Percentiles rank a stretch among this genome's conserved stretches.
phyloP scores from a whole-genome alignment of 768 basidiomycete genomes.

The Boletus rex-veris region DNA sequence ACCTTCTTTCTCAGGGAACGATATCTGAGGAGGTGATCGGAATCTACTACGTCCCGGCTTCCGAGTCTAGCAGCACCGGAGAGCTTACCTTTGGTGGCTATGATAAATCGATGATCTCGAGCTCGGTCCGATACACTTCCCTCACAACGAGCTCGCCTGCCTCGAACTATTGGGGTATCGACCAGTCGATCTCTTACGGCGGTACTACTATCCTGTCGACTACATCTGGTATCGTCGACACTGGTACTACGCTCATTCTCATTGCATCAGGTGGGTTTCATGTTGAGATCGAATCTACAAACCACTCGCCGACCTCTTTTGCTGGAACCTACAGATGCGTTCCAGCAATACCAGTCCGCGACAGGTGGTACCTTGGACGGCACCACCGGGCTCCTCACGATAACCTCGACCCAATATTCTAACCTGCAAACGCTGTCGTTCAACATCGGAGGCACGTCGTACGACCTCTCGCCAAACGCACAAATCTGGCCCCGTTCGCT shows the following conservation, averaged over 20 bases:
- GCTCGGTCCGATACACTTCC: background rate
- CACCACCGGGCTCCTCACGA: constrained; percentile 28
- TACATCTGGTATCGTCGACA: constrained; percentile 35
- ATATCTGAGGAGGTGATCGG: constrained; percentile 29
- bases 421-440: constrained; percentile 27
- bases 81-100: background rate
- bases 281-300: background rate
- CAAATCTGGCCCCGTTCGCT: constrained; percentile 36
- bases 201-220: constrained; percentile 18
- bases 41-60: constrained; percentile 29
- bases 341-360: constrained; percentile 17
- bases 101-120: background rate
- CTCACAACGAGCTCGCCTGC: background rate
- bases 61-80: constrained; percentile 2
- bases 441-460: constrained; percentile 19
- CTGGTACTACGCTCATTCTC: constrained; percentile 32
- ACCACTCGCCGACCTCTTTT: constrained; percentile 7
- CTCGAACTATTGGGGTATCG: constrained; percentile 22
- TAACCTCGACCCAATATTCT: constrained; percentile 25
- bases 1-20: constrained; percentile 27
- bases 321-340: constrained; percentile 24
- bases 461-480: constrained; percentile 24
- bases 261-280: constrained; percentile 17
- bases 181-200: constrained; percentile 31
- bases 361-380: constrained; percentile 29